A percentile compares a stretch with the other conserved stretches of the same genome.
These are phyloP conservation scores for Clonostachys rhizophaga DNA, from an alignment of 2,329 filamentous ascomycete species.

Conservation along the genomic window DNA sequence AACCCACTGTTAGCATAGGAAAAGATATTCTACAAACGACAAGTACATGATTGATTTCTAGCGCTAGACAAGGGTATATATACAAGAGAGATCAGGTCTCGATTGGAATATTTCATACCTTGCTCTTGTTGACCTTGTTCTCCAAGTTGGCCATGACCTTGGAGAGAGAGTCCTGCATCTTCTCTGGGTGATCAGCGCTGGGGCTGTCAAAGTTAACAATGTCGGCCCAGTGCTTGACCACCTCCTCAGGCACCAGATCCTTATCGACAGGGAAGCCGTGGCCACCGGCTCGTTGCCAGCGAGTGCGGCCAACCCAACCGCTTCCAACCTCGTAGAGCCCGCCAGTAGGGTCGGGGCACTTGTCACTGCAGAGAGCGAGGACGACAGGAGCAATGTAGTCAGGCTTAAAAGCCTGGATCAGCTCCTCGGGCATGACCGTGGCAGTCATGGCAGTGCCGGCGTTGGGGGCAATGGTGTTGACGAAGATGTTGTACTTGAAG, in stretches of 20 bases:
- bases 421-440: conserved; percentile 91
- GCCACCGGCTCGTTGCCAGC: conserved; percentile 91
- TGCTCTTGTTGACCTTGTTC: conserved; percentile 67
- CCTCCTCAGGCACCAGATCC: conserved; percentile 77
- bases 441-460: conserved; percentile 94
- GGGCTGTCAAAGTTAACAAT: conserved; percentile 86
- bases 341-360: conserved; percentile 79
- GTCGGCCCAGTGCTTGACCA: conserved; percentile 69
- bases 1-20: conserved; percentile 5
- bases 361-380: conserved; percentile 78
- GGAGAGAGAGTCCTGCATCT: conserved; percentile 69
- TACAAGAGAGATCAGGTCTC: neutral
- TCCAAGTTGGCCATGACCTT: conserved; percentile 78
- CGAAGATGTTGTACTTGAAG: conserved; percentile 94
- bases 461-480: conserved; percentile 98
- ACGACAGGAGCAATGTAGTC: conserved; percentile 96
- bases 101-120: conserved; percentile 46
- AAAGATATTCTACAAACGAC: neutral
- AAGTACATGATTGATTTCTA: neutral
- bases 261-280: conserved; percentile 88
- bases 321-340: conserved; percentile 92
- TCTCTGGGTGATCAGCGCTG: conserved; percentile 80
- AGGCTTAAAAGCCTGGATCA: conserved; percentile 98
- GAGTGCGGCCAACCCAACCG: conserved; percentile 86
- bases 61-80: neutral